Evolutionary conservation across 768 basidiomycete species (phyloP), one percentile per base, ranked within the genome.

Genomic region (Xanthoconium purpureum): DNA sequence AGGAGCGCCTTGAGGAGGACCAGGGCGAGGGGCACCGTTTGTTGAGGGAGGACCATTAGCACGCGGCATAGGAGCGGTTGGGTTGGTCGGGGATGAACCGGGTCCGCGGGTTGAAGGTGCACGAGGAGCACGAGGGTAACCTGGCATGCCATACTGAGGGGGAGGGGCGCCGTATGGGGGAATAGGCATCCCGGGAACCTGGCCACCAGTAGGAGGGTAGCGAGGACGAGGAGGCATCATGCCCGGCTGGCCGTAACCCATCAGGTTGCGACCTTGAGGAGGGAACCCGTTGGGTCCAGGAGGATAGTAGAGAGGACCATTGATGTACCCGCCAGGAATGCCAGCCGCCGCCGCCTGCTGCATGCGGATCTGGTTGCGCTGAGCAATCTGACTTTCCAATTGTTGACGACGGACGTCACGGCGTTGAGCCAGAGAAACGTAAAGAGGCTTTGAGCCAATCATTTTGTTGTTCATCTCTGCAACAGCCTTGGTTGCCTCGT

Each of bases 391-490:
- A 70, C 91, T 94, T 79, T 98, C 97, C 65, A 99, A 84, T 74
- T 98, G 95, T 74, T 98, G 96, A 69, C 95, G 85, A 73, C 97
- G 91, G 68, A 97, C 91, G 70, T 99, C 97, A 60, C 94, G 94
- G 63, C 96, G 93, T 73, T 99, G 97, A 64, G 97, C 97, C 63
- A 98, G 87, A 40, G 96, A 95, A 71, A 99, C 97, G 70, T 98
- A 99, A 66, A 99, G 85, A 51, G 97, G 97, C 78, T 99, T 99
- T 63, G 88, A 84, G 59, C 96, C 96, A 68, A 98, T 92, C 88
- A 98, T 98, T 80, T 96, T 96, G 84, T 97, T 98, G 84, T 99
- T 99, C 94, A 99, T 97, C 80, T 99, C 97, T 53, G 94, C 91
- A 57, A 98, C 94, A 58, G 97, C 97, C 80, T 98, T 98, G 69